A percentile compares a stretch with the other conserved stretches of the same genome.
Evolutionary conservation across 208 protist genomes (phyloP).

Genomic region (Trypanosoma congolense): DNA sequence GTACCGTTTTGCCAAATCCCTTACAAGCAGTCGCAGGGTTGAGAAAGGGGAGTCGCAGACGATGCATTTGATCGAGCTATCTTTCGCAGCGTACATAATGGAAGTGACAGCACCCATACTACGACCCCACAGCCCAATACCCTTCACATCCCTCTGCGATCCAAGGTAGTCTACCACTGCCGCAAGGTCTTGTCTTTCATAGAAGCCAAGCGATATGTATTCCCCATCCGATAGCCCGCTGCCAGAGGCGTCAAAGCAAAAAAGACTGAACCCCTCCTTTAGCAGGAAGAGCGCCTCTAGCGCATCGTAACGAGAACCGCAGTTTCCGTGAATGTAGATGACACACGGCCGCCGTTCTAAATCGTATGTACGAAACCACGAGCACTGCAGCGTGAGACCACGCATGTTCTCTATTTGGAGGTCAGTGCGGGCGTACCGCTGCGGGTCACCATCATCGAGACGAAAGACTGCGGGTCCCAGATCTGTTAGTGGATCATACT

Average conservation of each 20-base stretch:
- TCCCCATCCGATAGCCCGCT: slow-evolving; percentile 91
- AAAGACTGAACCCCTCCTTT: slow-evolving; percentile 82
- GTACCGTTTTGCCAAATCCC: slow-evolving; percentile 71
- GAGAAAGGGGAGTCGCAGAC: slow-evolving; percentile 94
- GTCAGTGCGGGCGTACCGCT: slow-evolving; percentile 57
- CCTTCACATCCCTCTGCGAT: slow-evolving; percentile 54
- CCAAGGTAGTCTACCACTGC: slow-evolving; percentile 83
- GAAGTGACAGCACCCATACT: slow-evolving; percentile 94
- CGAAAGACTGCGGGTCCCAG: slow-evolving; percentile 65
- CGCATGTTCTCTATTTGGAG: slow-evolving; percentile 80
- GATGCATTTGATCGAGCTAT: slow-evolving; percentile 86
- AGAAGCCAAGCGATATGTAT: slow-evolving; percentile 94
- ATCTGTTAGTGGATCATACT: slow-evolving; percentile 41
- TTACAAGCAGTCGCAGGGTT: slow-evolving; percentile 69
- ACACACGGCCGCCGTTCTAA: slow-evolving; percentile 61
- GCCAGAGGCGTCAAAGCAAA: slow-evolving; percentile 92
- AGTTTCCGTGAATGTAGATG: slow-evolving; percentile 91
- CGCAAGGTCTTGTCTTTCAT: slow-evolving; percentile 92
- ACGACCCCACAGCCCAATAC: slow-evolving; percentile 88
- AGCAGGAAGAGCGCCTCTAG: slow-evolving; percentile 82
- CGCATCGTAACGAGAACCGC: slow-evolving; percentile 71
- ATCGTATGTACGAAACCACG: slow-evolving; percentile 63
- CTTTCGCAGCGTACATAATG: slow-evolving; percentile 92
- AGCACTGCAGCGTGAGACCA: slow-evolving; percentile 71
- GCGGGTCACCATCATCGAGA: slow-evolving; percentile 33